phyloP scores from a whole-genome alignment of 768 basidiomycete genomes.

The Leucosporidium yakuticum region DNA sequence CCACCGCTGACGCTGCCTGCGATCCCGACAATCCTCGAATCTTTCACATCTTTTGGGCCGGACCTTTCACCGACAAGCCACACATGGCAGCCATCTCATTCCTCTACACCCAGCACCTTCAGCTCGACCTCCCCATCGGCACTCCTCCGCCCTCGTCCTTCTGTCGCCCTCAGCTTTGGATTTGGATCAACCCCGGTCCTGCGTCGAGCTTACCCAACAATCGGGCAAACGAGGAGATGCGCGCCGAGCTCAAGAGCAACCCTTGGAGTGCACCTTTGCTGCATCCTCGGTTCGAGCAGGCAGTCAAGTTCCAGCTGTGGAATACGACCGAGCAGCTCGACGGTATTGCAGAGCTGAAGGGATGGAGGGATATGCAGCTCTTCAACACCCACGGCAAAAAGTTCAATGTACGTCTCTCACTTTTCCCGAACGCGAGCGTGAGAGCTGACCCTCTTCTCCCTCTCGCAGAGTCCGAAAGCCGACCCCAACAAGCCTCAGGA shows the following conservation, averaged over 20 bases:
- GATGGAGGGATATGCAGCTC: slow-evolving; percentile 73
- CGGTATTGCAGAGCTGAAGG: slow-evolving; percentile 75
- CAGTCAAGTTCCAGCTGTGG: slow-evolving; percentile 94
- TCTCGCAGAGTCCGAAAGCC: slow-evolving; percentile 3
- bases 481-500: slow-evolving; percentile 43
- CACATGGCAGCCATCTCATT: slow-evolving; percentile 91
- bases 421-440: background rate
- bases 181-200: slow-evolving; percentile 99
- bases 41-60: slow-evolving; percentile 99
- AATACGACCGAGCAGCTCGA: slow-evolving; percentile 97
- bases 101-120: slow-evolving; percentile 90
- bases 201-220: slow-evolving; percentile 84
- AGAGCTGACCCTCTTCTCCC: background rate
- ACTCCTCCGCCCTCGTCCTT: slow-evolving; percentile 41
- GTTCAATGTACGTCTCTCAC: background rate
- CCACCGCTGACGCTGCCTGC: slow-evolving; percentile 63
- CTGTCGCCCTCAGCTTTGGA: slow-evolving; percentile 89
- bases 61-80: slow-evolving; percentile 96
- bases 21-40: slow-evolving; percentile 77
- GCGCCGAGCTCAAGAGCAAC: slow-evolving; percentile 63
- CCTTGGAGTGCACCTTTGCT: slow-evolving; percentile 95
- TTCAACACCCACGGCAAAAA: slow-evolving; percentile 84
- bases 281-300: slow-evolving; percentile 81
- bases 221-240: slow-evolving; percentile 74
- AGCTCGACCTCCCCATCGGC: slow-evolving; percentile 47